These are phyloP conservation scores for Sporisorium scitamineum DNA, from an alignment of 1,284 basidiomycete genomes.

Conservation along the genomic window DNA sequence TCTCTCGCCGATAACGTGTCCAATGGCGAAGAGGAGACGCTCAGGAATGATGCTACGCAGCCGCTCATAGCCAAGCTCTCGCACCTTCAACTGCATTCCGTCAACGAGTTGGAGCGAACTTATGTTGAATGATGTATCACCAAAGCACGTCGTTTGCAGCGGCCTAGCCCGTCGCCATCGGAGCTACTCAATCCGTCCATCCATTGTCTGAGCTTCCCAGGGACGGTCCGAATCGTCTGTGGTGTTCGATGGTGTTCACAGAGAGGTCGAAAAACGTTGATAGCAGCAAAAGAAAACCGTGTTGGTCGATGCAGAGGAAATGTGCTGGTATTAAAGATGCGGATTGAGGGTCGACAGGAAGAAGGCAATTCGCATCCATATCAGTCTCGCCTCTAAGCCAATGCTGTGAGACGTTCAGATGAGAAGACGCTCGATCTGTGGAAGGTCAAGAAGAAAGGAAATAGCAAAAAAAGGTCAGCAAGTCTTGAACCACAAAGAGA, in stretches of 20 bases:
- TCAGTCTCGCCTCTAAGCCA: conserved; percentile 2
- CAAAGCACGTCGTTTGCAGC: background rate
- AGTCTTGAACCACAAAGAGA: background rate
- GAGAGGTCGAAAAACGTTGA: background rate
- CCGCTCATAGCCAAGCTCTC: conserved; percentile 17
- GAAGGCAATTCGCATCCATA: conserved; percentile 8
- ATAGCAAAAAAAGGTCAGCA: conserved; percentile 10
- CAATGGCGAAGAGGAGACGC: background rate
- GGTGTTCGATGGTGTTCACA: background rate
- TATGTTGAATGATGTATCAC: background rate
- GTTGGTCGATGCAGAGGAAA: conserved; percentile 13
- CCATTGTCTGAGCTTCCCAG: background rate
- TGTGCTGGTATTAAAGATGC: conserved; percentile 35
- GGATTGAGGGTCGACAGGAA: conserved; percentile 10
- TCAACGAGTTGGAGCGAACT: conserved; percentile 11
- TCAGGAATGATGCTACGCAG: background rate
- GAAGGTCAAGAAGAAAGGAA: background rate
- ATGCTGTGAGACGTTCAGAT: conserved; percentile 45
- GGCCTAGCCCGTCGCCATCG: background rate
- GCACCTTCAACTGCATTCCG: conserved; percentile 15
- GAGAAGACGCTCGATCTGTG: conserved; percentile 65
- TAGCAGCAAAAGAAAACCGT: background rate
- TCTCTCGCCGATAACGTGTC: background rate
- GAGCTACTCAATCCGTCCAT: background rate
- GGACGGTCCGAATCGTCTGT: background rate